Conservation (phyloP, 768 basidiomycete genomes). For the Termitomyces sp. region DNA sequence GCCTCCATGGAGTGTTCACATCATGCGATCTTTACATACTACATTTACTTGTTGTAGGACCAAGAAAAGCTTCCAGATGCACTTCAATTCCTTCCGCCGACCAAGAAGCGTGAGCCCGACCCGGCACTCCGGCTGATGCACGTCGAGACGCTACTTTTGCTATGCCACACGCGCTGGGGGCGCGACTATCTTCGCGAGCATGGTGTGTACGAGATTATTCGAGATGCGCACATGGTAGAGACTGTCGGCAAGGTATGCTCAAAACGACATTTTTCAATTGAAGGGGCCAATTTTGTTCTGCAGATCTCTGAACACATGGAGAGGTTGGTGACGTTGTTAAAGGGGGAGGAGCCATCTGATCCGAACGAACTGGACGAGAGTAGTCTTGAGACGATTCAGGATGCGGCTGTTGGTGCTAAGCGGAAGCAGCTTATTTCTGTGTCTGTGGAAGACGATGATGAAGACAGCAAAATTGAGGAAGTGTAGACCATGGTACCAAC, state of each 20-base stretch:
- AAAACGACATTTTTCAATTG: not conserved
- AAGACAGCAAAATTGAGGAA: slow-evolving; percentile 73
- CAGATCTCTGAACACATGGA: slow-evolving; percentile 87
- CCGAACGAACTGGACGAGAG: slow-evolving; percentile 29
- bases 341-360: slow-evolving; percentile 65
- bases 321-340: slow-evolving; percentile 80
- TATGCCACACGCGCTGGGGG: slow-evolving; percentile 88
- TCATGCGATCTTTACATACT: not conserved
- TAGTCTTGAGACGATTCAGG: slow-evolving; percentile 12
- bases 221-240: slow-evolving; percentile 74
- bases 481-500: slow-evolving; percentile 33
- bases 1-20: not conserved
- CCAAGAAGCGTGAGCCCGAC: slow-evolving; percentile 82
- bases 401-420: slow-evolving; percentile 15
- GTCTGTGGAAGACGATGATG: slow-evolving; percentile 43
- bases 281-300: not conserved
- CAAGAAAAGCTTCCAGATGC: slow-evolving; percentile 82
- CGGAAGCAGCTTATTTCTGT: slow-evolving; percentile 14
- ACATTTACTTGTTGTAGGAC: slow-evolving; percentile 41
- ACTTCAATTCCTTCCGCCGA: slow-evolving; percentile 82
- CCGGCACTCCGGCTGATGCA: slow-evolving; percentile 69
- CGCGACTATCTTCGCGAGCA: slow-evolving; percentile 72
- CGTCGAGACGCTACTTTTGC: slow-evolving; percentile 83
- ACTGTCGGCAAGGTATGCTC: slow-evolving; percentile 63
- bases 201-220: slow-evolving; percentile 85